Base-by-base conservation (phyloP, 2,329 filamentous ascomycete species). In the Penicillium palitans region DNA sequence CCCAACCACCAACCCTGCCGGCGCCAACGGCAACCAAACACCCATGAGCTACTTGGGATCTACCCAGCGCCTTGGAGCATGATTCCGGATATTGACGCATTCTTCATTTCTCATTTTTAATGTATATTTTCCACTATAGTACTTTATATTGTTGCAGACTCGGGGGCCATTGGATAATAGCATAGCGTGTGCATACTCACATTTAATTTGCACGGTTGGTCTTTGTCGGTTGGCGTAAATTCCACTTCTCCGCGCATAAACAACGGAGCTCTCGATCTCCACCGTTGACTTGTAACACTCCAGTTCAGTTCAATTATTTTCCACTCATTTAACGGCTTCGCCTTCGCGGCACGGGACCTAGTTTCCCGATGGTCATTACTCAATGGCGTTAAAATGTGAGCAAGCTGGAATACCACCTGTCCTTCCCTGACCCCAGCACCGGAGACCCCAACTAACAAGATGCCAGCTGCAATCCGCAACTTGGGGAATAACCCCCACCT, bases 401-500 rank as follows among this genome's bases (percentile, higher is more conserved):
- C 19, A 25, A 50, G 17, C 21, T 19, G 29, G 5, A 39, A 21
- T 40, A 37, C 31, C 52, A 48, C 41, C 35, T 40, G 52, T 54
- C 49, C 45, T 56, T 40, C 53, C 53, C 41, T 31, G 50, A 24
- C 47, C 25, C 45, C 47, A 48, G 24, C 42, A 27, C 46, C 48
- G 15, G 37, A 46, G 19, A 25, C 42, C 39, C 47, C 47, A 47
- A 31, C 42, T 58, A 54, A 58, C 42, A 54, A 41, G 50, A 65
- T 69, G 67, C 68, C 68, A 71, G 72, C 74, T 53, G 64, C 73
- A 59, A 69, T 79, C 70, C 71, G 73, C 69, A 76, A 73, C 45
- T 81, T 96, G 71, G 89, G 91, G 72, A 87, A 87, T 75, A 90
- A 96, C 75, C 89, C 90, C 68, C 86, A 90, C 65, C 81, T 96